phyloP scores from a whole-genome alignment of 73 alveolate species.

The Durusdinium trenchii region DNA sequence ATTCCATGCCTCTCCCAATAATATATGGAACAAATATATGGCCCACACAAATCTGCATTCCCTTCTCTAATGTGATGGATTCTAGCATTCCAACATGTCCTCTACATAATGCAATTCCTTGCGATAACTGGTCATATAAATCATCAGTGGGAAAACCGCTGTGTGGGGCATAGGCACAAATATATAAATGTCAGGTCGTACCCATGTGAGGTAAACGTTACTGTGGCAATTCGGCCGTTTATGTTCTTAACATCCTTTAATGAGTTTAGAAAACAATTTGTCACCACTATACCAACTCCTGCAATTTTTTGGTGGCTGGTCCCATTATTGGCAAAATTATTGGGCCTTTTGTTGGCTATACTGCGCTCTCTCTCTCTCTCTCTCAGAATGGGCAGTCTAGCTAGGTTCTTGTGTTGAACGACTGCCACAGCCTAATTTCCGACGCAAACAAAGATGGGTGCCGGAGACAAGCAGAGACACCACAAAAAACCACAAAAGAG shows the following conservation, averaged over 20 bases:
- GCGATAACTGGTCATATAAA: not conserved
- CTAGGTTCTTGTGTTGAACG: no score
- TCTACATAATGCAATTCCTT: not conserved
- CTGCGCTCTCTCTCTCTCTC: no score
- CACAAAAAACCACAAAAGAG: no score
- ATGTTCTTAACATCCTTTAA: not conserved
- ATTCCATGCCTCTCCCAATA: not conserved
- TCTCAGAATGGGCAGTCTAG: no score
- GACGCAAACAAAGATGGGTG: no score
- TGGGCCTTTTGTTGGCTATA: no score
- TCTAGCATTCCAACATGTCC: slow-evolving; percentile 8
- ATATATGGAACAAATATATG: no score
- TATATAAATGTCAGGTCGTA: not conserved
- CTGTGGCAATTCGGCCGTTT: not conserved
- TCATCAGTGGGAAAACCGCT: not conserved
- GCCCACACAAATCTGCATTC: slow-evolving; percentile 13
- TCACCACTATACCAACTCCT: not conserved
- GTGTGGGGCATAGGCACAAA: slow-evolving; percentile 34
- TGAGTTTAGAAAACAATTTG: not conserved
- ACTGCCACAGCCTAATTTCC: no score
- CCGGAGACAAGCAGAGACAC: no score
- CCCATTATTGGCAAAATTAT: no score
- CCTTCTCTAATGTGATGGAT: slow-evolving; percentile 11
- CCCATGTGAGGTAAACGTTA: not conserved
- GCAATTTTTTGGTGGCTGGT: slow-evolving; percentile 10